Conservation (phyloP, 116 monocot genomes). For the Cymodocea nodosa region DNA sequence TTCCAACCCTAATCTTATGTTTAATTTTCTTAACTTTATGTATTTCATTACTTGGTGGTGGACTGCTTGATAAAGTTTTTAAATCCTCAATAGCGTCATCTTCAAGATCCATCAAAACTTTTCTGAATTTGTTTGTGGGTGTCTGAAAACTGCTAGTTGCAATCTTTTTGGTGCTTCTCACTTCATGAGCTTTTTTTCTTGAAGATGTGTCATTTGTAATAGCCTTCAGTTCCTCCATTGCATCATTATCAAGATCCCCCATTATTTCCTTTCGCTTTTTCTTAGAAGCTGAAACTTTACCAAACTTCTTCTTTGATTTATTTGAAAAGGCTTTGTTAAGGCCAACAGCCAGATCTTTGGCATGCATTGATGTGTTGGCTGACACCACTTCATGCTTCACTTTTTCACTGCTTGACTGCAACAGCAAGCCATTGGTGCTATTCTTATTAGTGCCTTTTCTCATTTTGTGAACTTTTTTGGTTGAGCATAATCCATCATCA, state of each 20-base stretch:
- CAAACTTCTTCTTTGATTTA: constrained; percentile 5
- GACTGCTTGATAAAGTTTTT: neutral
- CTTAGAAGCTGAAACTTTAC: constrained; percentile 23
- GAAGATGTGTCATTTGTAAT: neutral
- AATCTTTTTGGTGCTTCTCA: neutral
- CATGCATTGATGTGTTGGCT: neutral
- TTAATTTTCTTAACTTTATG: constrained; percentile 19
- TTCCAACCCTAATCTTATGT: constrained; percentile 8
- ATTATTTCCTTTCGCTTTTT: constrained; percentile 18
- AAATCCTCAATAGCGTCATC: neutral
- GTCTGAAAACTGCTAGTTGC: neutral
- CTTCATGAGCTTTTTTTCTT: constrained; percentile 1
- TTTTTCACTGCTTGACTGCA: constrained; percentile 6
- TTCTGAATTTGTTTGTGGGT: constrained; percentile 8
- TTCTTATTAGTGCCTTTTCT: constrained; percentile 14
- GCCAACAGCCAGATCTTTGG: neutral
- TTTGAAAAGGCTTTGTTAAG: neutral
- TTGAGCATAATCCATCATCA: constrained; percentile 4
- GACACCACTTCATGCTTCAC: neutral
- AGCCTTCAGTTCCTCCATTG: neutral
- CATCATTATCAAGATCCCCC: constrained; percentile 7
- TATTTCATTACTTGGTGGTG: constrained; percentile 9
- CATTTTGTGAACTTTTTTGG: constrained; percentile 15
- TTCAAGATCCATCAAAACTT: constrained; percentile 11
- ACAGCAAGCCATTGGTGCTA: constrained; percentile 7